These are phyloP conservation scores for Sherardia arvensis DNA, from an alignment of 257 asterid genomes.

Conservation along the genomic window DNA sequence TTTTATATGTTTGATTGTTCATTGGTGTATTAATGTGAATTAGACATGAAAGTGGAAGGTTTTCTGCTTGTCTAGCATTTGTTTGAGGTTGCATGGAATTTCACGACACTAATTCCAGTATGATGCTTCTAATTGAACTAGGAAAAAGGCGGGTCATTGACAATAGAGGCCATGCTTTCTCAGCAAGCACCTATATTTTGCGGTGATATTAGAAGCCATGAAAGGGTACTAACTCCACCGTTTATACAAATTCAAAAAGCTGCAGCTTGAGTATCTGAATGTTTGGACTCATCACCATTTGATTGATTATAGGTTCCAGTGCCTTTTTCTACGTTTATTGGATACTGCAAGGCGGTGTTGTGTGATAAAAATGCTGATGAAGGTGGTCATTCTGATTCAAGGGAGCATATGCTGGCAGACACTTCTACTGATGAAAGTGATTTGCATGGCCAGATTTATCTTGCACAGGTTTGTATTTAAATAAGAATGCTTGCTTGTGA, in stretches of 20 bases:
- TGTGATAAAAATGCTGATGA: slow-evolving; percentile 17
- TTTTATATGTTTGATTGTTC: not conserved
- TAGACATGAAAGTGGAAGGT: not conserved
- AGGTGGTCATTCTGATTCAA: slow-evolving; percentile 25
- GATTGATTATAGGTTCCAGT: slow-evolving; percentile 45
- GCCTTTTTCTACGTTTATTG: slow-evolving; percentile 68
- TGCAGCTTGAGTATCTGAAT: not conserved
- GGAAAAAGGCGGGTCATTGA: slow-evolving; percentile 57
- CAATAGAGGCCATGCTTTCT: slow-evolving; percentile 88
- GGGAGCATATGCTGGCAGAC: slow-evolving; percentile 22
- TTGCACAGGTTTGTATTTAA: slow-evolving; percentile 63
- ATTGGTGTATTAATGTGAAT: not conserved
- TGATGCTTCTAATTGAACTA: slow-evolving; percentile 17
- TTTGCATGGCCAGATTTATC: slow-evolving; percentile 61
- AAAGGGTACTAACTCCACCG: slow-evolving; percentile 44
- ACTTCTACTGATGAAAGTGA: slow-evolving; percentile 26
- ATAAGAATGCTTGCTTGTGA: not conserved
- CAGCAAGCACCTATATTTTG: slow-evolving; percentile 71
- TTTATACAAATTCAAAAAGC: not conserved
- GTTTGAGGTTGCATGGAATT: not conserved
- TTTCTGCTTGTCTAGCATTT: not conserved
- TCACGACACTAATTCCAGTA: not conserved
- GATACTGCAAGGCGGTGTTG: slow-evolving; percentile 61
- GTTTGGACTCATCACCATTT: not conserved
- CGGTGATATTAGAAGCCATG: slow-evolving; percentile 95